Evolutionary conservation across 2,329 filamentous ascomycete genomes (phyloP), one percentile per base, ranked within the genome.

Genomic region (Neopestalotiopsis rosae): DNA sequence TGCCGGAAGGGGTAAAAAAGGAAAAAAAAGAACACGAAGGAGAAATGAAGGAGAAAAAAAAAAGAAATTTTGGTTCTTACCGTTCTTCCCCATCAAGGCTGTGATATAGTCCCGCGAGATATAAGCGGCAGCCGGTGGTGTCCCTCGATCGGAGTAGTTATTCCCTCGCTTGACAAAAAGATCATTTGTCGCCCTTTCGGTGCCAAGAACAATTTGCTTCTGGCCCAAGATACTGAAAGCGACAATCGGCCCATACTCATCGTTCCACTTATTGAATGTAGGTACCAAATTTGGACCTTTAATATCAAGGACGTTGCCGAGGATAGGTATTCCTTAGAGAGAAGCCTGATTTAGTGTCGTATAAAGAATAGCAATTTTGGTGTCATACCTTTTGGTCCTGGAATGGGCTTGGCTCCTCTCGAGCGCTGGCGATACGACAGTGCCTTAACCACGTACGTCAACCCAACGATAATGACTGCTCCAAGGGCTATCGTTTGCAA

Each of bases 81-180:
- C 62, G 3, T n/a, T 49, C 49, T 68, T 68, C 6, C n/a, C 45
- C 57, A 61, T 61, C 49, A 68, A 17, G 7, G 24, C 24, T 9
- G 66, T 40, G 5, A 57, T 38, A 10, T 65, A 38, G 20, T 38
- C 24, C 7, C 45, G 66, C 14, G 52, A 58, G n/a, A 68, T 17
- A 30, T 45, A 65, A 5, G 38, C 17, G 10, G 42, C 63, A 32
- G 67, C 67, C 12, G 61, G 14, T 5, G 63, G 62, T 13, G 20
- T 56, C 10, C 67, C 67, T 10, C 67, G 62, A 5, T 24, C 67
- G 12, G 63, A 66, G 7, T 66, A 61, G 14, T 45, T 66, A 28
- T 64, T 65, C 5, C 67, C 67, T 10, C 61, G 59, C 28, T 65
- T 66, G 30, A 66, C 67, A 38, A 68, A 66, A 24, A 68, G 67